Base-by-base conservation (phyloP, 139 green algal genomes). In the Diplosphaera chodatii region DNA sequence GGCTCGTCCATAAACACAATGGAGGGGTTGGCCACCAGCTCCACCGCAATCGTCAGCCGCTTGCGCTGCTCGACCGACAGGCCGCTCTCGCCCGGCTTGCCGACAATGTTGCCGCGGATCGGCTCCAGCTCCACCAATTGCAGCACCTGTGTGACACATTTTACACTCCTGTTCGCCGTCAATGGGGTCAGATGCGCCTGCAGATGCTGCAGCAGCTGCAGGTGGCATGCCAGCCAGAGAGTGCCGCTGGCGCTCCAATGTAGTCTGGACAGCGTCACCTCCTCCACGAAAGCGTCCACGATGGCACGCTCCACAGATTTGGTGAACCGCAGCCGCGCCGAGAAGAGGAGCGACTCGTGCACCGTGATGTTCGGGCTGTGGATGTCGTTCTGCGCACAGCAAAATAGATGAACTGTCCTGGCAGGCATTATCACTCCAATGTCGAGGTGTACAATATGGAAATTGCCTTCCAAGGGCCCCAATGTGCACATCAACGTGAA, bases 41-140 rank as follows among this genome's bases (percentile, higher is more conserved):
- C 82, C 37, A 87, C 78, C 25, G 78, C 83, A 48, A 89, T 82
- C 32, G 82, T 89, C 29, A 89, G 78, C 6, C 82, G 78, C 68
- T 86, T 86, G 66, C 80, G 67, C 77, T 86, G 80, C 79, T 87
- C 80, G 29, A 86, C 77, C 32, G 32, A 73, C 13, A 87, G 76
- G 27, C 82, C 80, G 20, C 63, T 72, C 22, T 78, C 63, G 27
- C 84, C 84, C 0, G 81, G 80, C 66, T 69, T 40, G 29, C 85
- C 85, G 62, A 91, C 79, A 32, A 86, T 62, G 3, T 66, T 65
- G 28, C 76, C 30, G 4, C 30, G 33, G 66, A 90, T 69, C 0
- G 71, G 31, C 25, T 66, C 55, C 68, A 90, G 76, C 70, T 90
- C 81, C 67, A 90, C 85, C 68, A 90, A 69, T 16, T 78, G 63